Base-by-base conservation (phyloP, 768 basidiomycete genomes). In the Lentinula raphanica region DNA sequence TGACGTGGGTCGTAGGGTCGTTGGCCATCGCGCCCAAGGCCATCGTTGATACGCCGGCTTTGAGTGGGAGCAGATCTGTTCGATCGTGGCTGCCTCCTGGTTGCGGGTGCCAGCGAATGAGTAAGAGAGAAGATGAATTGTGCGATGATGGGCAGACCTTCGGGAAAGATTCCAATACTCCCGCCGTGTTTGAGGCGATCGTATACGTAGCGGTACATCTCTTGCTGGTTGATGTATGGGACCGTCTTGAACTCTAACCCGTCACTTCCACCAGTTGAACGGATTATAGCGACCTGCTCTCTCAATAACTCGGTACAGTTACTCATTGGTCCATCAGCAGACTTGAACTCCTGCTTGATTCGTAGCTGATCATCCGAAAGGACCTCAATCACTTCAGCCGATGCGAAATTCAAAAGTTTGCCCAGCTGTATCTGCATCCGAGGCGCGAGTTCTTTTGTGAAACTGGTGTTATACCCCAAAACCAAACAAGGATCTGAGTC, bases 11-110 rank as follows among this genome's bases (percentile, higher is more conserved):
- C 58, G 76, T 83, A 5, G 94, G 87, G 68, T 98, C 84, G 60
- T 89, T 88, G 12, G 92, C 92, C 92, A 98, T 96, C 3, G 97
- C 94, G 19, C 97, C 97, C 8, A 99, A 80, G 19, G 97, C 94
- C 95, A 99, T 98, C 64, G 98, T 82, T 1, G 94, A 90, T 38
- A 98, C 94, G 5, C 97, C 97, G 27, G 97, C 97, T 74, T 99
- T 99, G 38, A 98, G 80, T 1, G 97, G 97, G n/a, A 98, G 83
- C 48, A 98, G 80, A 71, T 98, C 94, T 5, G 92, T 94, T 40
- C 97, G 88, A 72, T 99, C 97, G 70, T 99, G 97, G 59, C 95
- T 98, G 58, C 97, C 97, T 64, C 96, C 95, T 98, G 13, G 42
- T 6, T 38, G 39, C 15, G 8, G n/a, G n/a, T n/a, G n/a, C n/a